phyloP scores from a whole-genome alignment of 805 yeast species.

The Lipomyces yamadae region DNA sequence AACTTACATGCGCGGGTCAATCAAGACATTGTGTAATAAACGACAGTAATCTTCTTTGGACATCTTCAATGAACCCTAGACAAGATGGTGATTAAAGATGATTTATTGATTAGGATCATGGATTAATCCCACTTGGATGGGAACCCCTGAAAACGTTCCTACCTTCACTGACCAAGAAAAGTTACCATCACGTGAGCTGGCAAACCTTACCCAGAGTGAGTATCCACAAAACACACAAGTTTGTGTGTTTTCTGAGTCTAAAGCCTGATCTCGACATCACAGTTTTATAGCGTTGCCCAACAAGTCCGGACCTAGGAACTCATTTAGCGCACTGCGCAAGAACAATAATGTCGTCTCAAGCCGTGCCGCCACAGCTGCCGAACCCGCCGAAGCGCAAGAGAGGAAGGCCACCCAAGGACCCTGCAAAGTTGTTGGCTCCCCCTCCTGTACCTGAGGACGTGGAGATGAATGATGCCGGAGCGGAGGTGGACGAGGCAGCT shows the following conservation, averaged over 20 bases:
- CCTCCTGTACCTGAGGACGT: background rate
- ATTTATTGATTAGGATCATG: too few relatives aligned
- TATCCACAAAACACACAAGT: background rate
- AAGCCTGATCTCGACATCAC: background rate
- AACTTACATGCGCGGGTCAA: conserved; percentile 18
- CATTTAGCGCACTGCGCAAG: background rate
- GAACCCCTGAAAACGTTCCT: too few relatives aligned
- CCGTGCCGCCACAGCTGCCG: background rate
- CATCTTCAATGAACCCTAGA: background rate
- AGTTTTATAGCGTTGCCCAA: background rate
- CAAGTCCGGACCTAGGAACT: background rate
- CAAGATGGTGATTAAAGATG: background rate
- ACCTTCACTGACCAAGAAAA: too few relatives aligned
- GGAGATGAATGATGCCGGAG: background rate
- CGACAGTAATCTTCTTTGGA: conserved; percentile 13
- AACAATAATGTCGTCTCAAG: background rate
- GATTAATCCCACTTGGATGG: too few relatives aligned
- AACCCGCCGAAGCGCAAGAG: conserved; percentile 23
- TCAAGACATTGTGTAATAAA: conserved; percentile 12
- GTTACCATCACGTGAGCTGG: too few relatives aligned
- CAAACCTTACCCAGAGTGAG: too few relatives aligned
- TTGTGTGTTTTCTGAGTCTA: background rate
- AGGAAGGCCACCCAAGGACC: conserved; percentile 11
- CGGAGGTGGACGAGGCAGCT: background rate
- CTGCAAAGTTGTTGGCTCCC: too few relatives aligned